These are phyloP conservation scores for Neofusicoccum parvum DNA, from an alignment of 2,329 filamentous ascomycete genomes.

Conservation along the genomic window DNA sequence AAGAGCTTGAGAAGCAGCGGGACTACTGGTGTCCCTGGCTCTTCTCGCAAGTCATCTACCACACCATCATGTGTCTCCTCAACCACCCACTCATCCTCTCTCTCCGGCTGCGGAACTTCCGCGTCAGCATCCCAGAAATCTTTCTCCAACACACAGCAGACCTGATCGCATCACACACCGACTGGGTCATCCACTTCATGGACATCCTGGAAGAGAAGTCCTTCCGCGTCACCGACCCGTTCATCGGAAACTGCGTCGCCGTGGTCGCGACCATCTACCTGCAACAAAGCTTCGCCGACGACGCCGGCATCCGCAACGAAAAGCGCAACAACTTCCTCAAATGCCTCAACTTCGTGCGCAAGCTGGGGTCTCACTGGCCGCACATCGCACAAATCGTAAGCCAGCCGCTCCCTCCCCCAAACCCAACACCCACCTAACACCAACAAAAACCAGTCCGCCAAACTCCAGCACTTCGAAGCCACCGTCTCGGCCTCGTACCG, in stretches of 20 bases:
- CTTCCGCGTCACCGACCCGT: slow-evolving; percentile 51
- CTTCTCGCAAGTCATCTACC: slow-evolving; percentile 56
- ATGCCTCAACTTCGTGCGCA: slow-evolving; percentile 48
- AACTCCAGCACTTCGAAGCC: slow-evolving; percentile 46
- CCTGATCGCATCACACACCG: slow-evolving; percentile 53
- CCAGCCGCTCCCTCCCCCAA: not conserved
- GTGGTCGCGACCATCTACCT: slow-evolving; percentile 58
- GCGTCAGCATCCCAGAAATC: slow-evolving; percentile 55
- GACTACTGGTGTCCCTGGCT: slow-evolving; percentile 59
- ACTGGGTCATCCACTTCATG: slow-evolving; percentile 58
- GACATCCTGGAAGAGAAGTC: slow-evolving; percentile 49
- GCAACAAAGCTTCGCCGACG: slow-evolving; percentile 56
- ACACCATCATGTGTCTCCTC: slow-evolving; percentile 55
- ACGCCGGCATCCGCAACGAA: slow-evolving; percentile 40
- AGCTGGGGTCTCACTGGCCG: slow-evolving; percentile 45
- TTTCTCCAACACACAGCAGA: slow-evolving; percentile 59
- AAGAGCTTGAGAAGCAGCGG: slow-evolving; percentile 48
- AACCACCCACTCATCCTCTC: slow-evolving; percentile 59
- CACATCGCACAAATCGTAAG: slow-evolving; percentile 45
- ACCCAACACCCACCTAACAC: no score
- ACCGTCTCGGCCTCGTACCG: slow-evolving; percentile 50
- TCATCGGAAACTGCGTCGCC: slow-evolving; percentile 53
- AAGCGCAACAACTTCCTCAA: slow-evolving; percentile 49
- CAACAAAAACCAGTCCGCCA: slow-evolving; percentile 33
- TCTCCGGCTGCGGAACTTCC: slow-evolving; percentile 55